Evolutionary conservation across 192 early-diverging fungal species (phyloP).

Genomic region (Coemansia aciculifera): DNA sequence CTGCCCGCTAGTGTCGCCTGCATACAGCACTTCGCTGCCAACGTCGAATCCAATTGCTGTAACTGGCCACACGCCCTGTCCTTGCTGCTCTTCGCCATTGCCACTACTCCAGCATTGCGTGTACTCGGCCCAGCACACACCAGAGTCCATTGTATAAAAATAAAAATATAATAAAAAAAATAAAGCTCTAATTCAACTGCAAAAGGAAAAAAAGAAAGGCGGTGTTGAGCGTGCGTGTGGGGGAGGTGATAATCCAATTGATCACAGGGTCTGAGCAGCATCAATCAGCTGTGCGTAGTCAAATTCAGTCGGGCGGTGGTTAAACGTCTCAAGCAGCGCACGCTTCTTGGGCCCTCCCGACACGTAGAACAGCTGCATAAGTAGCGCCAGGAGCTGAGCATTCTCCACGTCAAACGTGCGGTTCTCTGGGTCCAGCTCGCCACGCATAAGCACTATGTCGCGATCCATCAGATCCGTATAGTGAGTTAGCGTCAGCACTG

Average conservation of each 20-base stretch:
- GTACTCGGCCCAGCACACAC: slow-evolving; percentile 33
- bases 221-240: not conserved
- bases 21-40: slow-evolving; percentile 82
- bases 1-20: slow-evolving; percentile 79
- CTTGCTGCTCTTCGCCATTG: not conserved
- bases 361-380: slow-evolving; percentile 87
- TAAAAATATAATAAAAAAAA: not conserved
- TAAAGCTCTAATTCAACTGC: not conserved
- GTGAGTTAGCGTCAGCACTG: slow-evolving; percentile 81
- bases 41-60: slow-evolving; percentile 56
- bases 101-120: slow-evolving; percentile 34
- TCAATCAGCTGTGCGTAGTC: slow-evolving; percentile 66
- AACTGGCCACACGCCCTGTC: slow-evolving; percentile 13
- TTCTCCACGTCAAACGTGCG: slow-evolving; percentile 61
- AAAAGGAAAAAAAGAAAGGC: not conserved
- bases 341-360: slow-evolving; percentile 67
- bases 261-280: slow-evolving; percentile 51
- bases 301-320: slow-evolving; percentile 73
- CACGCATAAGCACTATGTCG: slow-evolving; percentile 88
- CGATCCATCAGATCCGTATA: slow-evolving; percentile 85
- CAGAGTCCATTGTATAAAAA: slow-evolving; percentile 8
- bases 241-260: not conserved
- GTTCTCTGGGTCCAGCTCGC: slow-evolving; percentile 63
- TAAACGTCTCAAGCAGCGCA: slow-evolving; percentile 74
- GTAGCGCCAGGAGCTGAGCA: slow-evolving; percentile 77